Evolutionary conservation across 106 monocot species (phyloP).

Genomic region (Allium sativum): DNA sequence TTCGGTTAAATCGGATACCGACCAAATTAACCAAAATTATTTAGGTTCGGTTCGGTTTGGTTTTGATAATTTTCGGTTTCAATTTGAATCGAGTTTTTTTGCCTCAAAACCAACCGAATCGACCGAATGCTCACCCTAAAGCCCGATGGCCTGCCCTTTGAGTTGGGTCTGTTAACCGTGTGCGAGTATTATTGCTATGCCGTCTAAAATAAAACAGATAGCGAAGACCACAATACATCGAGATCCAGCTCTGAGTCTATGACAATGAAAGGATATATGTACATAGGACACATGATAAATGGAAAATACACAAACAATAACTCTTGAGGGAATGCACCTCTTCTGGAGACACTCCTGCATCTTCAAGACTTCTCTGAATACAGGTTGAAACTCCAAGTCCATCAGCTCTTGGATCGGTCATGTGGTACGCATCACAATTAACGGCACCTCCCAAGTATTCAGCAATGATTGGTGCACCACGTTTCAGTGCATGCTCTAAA

Average conservation of each 20-base stretch:
- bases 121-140: too few relatives aligned
- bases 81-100: too few relatives aligned
- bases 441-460: constrained; percentile 96
- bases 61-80: too few relatives aligned
- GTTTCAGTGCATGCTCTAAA: constrained; percentile 94
- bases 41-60: too few relatives aligned
- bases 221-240: too few relatives aligned
- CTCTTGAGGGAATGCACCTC: constrained; percentile 34
- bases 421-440: constrained; percentile 99
- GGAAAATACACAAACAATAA: not conserved
- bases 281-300: not conserved
- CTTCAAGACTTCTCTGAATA: constrained; percentile 75
- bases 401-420: constrained; percentile 98
- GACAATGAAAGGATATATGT: not conserved
- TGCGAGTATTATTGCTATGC: too few relatives aligned
- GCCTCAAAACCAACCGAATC: too few relatives aligned
- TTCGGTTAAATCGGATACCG: too few relatives aligned
- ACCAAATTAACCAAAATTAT: too few relatives aligned
- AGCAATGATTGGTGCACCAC: constrained; percentile 85
- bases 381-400: constrained; percentile 91
- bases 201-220: too few relatives aligned
- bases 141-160: too few relatives aligned
- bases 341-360: constrained; percentile 86
- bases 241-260: not conserved
- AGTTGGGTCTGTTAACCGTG: too few relatives aligned